Base-by-base conservation (phyloP, 2,329 filamentous ascomycete species). In the Fusarium chuoi region DNA sequence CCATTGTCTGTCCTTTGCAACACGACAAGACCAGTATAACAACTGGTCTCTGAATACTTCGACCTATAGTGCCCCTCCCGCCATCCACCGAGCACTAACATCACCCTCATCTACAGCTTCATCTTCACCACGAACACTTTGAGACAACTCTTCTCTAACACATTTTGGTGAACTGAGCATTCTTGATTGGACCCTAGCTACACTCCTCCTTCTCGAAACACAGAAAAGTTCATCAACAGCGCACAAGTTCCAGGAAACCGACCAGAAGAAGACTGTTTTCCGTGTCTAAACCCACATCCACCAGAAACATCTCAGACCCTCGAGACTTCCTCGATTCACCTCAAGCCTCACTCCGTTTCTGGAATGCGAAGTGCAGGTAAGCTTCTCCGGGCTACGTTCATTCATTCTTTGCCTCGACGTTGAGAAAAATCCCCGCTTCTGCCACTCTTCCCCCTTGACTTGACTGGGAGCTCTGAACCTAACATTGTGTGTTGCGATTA, bases 351-450 rank as follows among this genome's bases (percentile, higher is more conserved):
- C 68, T 65, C 45, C 48, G 51, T 70, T 62, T 66, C 72, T 78
- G 77, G 77, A 77, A 78, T 78, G 77, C 74, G 58, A 77, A 75
- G 77, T 75, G 66, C 64, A 77, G 77, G 77, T 78, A 71, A 77
- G 77, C 64, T 73, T 75, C 71, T 57, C 65, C 52, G 41, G 59
- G 46, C 62, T 62, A 64, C 54, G 44, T 59, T 26, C 20, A 48
- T 45, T 65, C 57, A 70, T 68, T 65, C 51, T 73, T 65, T 39
- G 52, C 30, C 35, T 70, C 35, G 54, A 57, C 45, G 41, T 56
- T 36, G 35, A 42, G 49, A 54, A 70, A 66, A 49, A 48, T 54
- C 48, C 48, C 56, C 55, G 49, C 62, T 62, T 56, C 73, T 68
- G 62, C 62, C 54, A 52, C 56, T 39, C 35, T 52, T 45, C 18